A percentile compares a stretch with the other conserved stretches of the same genome.
Evolutionary conservation across 179 eudicot genomes (phyloP).

Genomic region (Drosera spatulata): DNA sequence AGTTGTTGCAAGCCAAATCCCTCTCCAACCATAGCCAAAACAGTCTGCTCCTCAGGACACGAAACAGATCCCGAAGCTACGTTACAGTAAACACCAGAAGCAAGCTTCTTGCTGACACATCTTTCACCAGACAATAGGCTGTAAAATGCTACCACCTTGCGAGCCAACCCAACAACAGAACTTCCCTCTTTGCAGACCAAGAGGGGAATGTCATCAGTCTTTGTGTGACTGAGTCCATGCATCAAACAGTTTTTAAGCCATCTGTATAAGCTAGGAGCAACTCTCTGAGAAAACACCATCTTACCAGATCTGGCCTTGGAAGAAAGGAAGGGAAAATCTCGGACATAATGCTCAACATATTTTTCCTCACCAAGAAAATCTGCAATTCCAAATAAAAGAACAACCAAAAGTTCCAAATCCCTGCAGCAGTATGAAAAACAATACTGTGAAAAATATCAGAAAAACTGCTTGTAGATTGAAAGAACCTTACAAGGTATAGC

Average conservation of each 20-base stretch:
- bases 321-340: slow-evolving; percentile 83
- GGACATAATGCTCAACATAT: slow-evolving; percentile 79
- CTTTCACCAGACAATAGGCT: slow-evolving; percentile 75
- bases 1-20: slow-evolving; percentile 89
- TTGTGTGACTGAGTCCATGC: slow-evolving; percentile 45
- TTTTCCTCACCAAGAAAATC: slow-evolving; percentile 49
- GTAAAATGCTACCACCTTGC: slow-evolving; percentile 78
- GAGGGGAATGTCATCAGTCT: slow-evolving; percentile 63
- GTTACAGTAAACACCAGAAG: slow-evolving; percentile 71
- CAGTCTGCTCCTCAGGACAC: slow-evolving; percentile 55
- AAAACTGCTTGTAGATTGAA: too few species aligned
- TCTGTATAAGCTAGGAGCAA: slow-evolving; percentile 79
- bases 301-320: slow-evolving; percentile 18
- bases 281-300: slow-evolving; percentile 24
- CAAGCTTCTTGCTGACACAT: slow-evolving; percentile 43
- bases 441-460: neutral
- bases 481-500: too few species aligned
- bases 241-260: slow-evolving; percentile 87
- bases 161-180: slow-evolving; percentile 74
- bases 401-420: slow-evolving; percentile 72
- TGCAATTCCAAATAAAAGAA: slow-evolving; percentile 58
- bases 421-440: slow-evolving; percentile 25
- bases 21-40: slow-evolving; percentile 97
- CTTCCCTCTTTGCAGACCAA: slow-evolving; percentile 47
- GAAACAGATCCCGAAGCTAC: slow-evolving; percentile 66